These are phyloP conservation scores for Coprinopsis marcescibilis DNA, from an alignment of 768 basidiomycete genomes.

Conservation along the genomic window DNA sequence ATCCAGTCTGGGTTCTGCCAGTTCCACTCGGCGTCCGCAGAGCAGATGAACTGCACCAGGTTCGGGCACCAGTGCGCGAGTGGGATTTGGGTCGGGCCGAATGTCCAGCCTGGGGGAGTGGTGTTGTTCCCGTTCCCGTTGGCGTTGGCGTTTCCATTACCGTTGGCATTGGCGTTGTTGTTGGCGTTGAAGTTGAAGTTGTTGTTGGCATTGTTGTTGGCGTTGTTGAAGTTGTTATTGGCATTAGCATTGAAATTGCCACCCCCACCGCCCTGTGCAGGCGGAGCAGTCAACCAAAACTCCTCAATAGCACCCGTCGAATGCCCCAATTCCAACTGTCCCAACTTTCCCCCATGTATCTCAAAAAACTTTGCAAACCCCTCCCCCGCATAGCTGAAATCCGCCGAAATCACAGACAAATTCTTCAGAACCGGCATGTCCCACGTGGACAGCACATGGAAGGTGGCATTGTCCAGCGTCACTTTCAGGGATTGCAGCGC, in stretches of 20 bases:
- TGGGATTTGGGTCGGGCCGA: constrained; percentile 26
- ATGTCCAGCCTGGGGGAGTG: neutral
- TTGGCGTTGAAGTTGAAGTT: too few species aligned
- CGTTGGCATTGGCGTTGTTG: neutral
- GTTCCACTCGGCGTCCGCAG: constrained; percentile 76
- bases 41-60: constrained; percentile 64
- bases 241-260: too few species aligned
- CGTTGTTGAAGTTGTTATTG: neutral
- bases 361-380: constrained; percentile 65
- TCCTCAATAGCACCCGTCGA: constrained; percentile 62
- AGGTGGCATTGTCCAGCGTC: constrained; percentile 67
- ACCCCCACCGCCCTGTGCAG: constrained; percentile 18
- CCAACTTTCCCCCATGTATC: constrained; percentile 55
- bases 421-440: constrained; percentile 56
- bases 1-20: constrained; percentile 80
- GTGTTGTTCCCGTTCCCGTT: neutral
- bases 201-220: neutral
- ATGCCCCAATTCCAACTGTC: constrained; percentile 69
- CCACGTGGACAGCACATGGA: constrained; percentile 62
- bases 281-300: constrained; percentile 51
- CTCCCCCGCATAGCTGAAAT: constrained; percentile 61
- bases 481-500: constrained; percentile 63
- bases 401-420: constrained; percentile 63
- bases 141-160: neutral
- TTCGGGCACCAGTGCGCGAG: constrained; percentile 69